phyloP scores from a whole-genome alignment of 2,329 filamentous ascomycete species.

The Colletotrichum agaves region DNA sequence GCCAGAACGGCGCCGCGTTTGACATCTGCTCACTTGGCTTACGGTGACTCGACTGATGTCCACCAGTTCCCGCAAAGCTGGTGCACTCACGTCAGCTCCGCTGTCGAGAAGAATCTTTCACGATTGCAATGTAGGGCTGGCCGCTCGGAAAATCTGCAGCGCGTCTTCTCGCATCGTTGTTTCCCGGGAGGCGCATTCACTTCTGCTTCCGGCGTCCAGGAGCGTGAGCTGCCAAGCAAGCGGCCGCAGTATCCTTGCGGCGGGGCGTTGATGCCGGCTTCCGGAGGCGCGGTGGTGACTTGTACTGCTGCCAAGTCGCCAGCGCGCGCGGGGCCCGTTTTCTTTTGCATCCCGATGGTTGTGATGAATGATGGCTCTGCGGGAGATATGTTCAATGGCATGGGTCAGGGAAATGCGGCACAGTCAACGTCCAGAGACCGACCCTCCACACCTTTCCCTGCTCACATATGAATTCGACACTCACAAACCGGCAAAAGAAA shows the following conservation, averaged over 20 bases:
- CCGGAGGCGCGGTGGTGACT: slow-evolving; percentile 42
- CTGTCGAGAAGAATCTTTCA: slow-evolving; percentile 43
- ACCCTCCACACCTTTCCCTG: not conserved
- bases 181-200: slow-evolving; percentile 48
- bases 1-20: slow-evolving; percentile 46
- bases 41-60: slow-evolving; percentile 42
- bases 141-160: slow-evolving; percentile 51
- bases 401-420: slow-evolving; percentile 17
- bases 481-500: too few relatives aligned
- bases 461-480: not conserved
- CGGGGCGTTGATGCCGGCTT: slow-evolving; percentile 45
- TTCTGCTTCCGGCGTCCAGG: slow-evolving; percentile 45
- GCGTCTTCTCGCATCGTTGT: slow-evolving; percentile 50
- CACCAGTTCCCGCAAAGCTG: slow-evolving; percentile 42
- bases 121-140: slow-evolving; percentile 40
- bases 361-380: too few relatives aligned
- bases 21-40: slow-evolving; percentile 47
- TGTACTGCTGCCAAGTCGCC: slow-evolving; percentile 44
- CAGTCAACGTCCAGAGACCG: not conserved
- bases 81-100: slow-evolving; percentile 46
- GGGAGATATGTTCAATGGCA: too few relatives aligned
- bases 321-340: slow-evolving; percentile 47
- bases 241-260: slow-evolving; percentile 48
- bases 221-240: slow-evolving; percentile 46
- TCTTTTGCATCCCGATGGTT: slow-evolving; percentile 1